Percentiles rank a stretch among this genome's conserved stretches.
Evolutionary conservation across 192 early-diverging fungal genomes (phyloP).

Genomic region (Gigaspora rosea): DNA sequence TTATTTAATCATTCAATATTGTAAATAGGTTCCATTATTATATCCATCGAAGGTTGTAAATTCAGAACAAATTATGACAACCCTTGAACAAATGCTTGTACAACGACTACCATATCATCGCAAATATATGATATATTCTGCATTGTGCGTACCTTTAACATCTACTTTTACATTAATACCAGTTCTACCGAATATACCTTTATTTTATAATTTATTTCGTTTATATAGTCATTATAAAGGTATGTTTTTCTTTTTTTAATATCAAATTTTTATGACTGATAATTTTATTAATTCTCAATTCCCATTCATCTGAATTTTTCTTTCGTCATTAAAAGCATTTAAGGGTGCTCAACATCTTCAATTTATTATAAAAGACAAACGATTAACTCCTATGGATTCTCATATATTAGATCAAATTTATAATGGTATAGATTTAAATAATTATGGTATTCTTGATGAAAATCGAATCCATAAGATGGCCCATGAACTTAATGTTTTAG

Average conservation of each 20-base stretch:
- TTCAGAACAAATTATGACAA: conserved; percentile 40
- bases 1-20: background rate
- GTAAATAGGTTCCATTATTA: conserved; percentile 44
- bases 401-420: conserved; percentile 18
- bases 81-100: conserved; percentile 51
- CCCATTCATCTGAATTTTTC: background rate
- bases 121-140: conserved; percentile 70
- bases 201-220: conserved; percentile 79
- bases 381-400: conserved; percentile 1
- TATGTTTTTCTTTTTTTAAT: conserved; percentile 16
- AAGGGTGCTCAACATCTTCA: conserved; percentile 32
- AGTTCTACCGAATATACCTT: conserved; percentile 73
- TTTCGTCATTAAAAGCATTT: background rate
- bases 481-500: background rate
- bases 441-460: conserved; percentile 13
- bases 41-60: conserved; percentile 54
- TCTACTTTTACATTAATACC: conserved; percentile 72
- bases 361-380: conserved; percentile 6
- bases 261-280: background rate
- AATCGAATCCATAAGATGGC: conserved; percentile 14
- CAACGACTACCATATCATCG: conserved; percentile 65
- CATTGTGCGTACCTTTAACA: conserved; percentile 66
- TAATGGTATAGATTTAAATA: conserved; percentile 18
- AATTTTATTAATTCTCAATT: background rate
- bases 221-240: conserved; percentile 84